phyloP scores from a whole-genome alignment of 2,329 filamentous ascomycete genomes.

The Hortaea sp. region DNA sequence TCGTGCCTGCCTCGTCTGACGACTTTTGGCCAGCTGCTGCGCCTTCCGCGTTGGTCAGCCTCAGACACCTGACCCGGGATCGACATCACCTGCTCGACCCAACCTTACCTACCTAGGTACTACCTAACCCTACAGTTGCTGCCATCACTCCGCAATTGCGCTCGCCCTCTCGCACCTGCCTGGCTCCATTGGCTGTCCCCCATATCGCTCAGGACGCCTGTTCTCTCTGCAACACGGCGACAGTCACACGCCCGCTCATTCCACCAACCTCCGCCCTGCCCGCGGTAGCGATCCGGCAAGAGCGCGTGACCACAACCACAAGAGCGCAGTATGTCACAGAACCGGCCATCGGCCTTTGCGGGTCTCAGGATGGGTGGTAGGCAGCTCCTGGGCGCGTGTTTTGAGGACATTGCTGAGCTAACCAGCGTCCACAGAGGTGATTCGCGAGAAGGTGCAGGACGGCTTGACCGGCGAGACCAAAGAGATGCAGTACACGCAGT shows the following conservation, averaged over 20 bases:
- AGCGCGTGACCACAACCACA: slow-evolving; percentile 9
- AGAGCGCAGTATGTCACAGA: slow-evolving; percentile 64
- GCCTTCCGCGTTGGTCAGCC: slow-evolving; percentile 3
- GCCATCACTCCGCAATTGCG: neutral
- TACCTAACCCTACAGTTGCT: neutral
- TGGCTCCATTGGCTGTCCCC: neutral
- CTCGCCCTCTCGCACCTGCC: neutral
- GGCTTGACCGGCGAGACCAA: slow-evolving; percentile 92
- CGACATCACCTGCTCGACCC: slow-evolving; percentile 2
- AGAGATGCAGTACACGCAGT: slow-evolving; percentile 97
- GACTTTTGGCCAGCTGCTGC: neutral
- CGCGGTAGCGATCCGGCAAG: slow-evolving; percentile 27
- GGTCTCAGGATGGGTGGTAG: slow-evolving; percentile 95
- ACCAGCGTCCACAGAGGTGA: slow-evolving; percentile 60
- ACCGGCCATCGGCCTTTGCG: slow-evolving; percentile 79
- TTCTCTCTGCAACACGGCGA: too few species aligned
- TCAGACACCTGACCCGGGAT: slow-evolving; percentile 1
- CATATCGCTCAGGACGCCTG: slow-evolving; percentile 1
- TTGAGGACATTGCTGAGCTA: slow-evolving; percentile 24
- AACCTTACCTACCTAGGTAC: neutral
- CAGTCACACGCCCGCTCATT: slow-evolving; percentile 21
- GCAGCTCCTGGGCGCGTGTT: slow-evolving; percentile 22
- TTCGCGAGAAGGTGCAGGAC: slow-evolving; percentile 98
- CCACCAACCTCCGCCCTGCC: slow-evolving; percentile 34
- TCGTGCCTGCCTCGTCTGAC: neutral